Base-by-base conservation (phyloP, 331 rosid genomes). In the Saraca asoca region DNA sequence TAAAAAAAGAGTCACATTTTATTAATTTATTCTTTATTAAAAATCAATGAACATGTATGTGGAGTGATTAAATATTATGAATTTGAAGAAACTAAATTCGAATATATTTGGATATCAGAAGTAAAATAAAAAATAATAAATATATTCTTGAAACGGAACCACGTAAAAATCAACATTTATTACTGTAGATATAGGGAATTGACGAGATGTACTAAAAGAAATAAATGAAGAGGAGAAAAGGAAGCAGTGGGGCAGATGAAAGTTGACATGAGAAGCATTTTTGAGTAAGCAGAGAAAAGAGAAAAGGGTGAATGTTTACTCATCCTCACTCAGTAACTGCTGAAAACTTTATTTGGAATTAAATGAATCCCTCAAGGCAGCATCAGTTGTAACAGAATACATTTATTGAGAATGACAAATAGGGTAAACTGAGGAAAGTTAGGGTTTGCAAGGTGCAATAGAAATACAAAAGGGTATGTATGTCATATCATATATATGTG, bases 361-460 rank as follows among this genome's bases (percentile, higher is more conserved):
- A 46, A 68, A 70, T 64, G 78, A 73, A 76, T 70, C 31, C 3
- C 31, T 71, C 74, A 60, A 74, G 70, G 31, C 66, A 66, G 15
- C 70, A 73, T 64, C 44, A 74, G 38, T 57, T 65, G 75, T 53
- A 77, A 74, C 82, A 79, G 73, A 60, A 68, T 50, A 44, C 73
- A 83, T 73, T 80, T 57, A 83, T 35, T 73, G 68, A 18, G 54
- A 64, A 50, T 33, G 72, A 60, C 73, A 45, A 62, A 67, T 68
- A 46, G 37, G 66, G 76, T 2, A 64, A 52, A 50, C 13, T 53
- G 54, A 45, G 51, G 65, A 34, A 71, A 72, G 63, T 58, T 14
- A 41, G 51, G 16, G 51, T 24, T 35, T 19, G 42, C 50, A 45
- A 46, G 48, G 62, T 66, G 52, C 69, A 62, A 3, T 73, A 58